Evolutionary conservation across 2,329 filamentous ascomycete genomes (phyloP).

Genomic region (Celoporthe dispersa): DNA sequence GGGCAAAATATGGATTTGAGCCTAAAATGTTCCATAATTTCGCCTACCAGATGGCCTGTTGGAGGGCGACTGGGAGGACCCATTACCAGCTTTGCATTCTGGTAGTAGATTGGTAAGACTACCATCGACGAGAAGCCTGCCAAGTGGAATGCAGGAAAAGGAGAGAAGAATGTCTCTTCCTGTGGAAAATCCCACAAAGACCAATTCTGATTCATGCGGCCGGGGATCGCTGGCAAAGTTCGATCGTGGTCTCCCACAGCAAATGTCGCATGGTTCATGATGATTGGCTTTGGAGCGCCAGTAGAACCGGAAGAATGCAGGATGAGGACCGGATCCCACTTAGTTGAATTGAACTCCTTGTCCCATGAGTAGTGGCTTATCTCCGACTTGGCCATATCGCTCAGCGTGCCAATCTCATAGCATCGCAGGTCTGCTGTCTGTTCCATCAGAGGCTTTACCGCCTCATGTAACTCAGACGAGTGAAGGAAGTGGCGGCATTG

Average conservation of each 20-base stretch:
- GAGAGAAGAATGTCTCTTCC: slow-evolving; percentile 28
- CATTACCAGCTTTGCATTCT: slow-evolving; percentile 23
- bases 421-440: slow-evolving; percentile 5
- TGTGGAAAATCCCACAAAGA: slow-evolving; percentile 28
- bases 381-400: slow-evolving; percentile 16
- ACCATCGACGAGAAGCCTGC: slow-evolving; percentile 31
- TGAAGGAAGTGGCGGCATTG: slow-evolving; percentile 17
- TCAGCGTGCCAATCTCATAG: slow-evolving; percentile 9
- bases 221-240: slow-evolving; percentile 25
- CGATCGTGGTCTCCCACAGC: slow-evolving; percentile 30
- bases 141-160: slow-evolving; percentile 32
- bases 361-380: slow-evolving; percentile 26
- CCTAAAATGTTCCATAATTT: slow-evolving; percentile 30
- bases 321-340: slow-evolving; percentile 31
- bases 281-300: slow-evolving; percentile 30
- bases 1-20: slow-evolving; percentile 31
- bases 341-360: slow-evolving; percentile 27
- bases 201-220: slow-evolving; percentile 31
- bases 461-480: not conserved
- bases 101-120: slow-evolving; percentile 31
- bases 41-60: slow-evolving; percentile 24
- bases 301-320: slow-evolving; percentile 33
- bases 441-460: slow-evolving; percentile 11
- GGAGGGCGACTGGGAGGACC: slow-evolving; percentile 28
- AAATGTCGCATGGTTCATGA: slow-evolving; percentile 32